Evolutionary conservation across 352 stramenopile genomes (phyloP), one percentile per base, ranked within the genome.

Genomic region (Blastocystis sp.): DNA sequence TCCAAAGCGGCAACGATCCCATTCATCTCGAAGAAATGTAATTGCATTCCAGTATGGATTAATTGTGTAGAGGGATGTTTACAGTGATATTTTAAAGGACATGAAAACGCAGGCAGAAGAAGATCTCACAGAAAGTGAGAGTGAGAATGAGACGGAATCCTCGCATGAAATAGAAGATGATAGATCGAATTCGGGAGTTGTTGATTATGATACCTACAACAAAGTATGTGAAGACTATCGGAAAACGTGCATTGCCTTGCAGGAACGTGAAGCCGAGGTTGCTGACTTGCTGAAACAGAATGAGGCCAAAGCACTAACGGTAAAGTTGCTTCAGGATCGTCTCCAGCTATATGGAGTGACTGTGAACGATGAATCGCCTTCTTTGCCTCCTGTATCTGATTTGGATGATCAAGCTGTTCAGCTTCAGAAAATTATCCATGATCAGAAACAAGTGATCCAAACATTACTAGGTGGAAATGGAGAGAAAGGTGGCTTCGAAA

Each of bases 401-500:
- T 9, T 9, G 39, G 9, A 46, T 46, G 54, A 61, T 61, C 19
- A 77, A 35, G 32, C 19, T 14, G 27, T 27, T 42, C 65, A 83
- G 21, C 46, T 83, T 29, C 71, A 67, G 49, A 4, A 6, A 21
- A 43, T 83, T 4, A 67, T 83, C 5, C 32, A 63, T 19, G 43
- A 83, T 32, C 71, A 83, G 71, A 83, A 83, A 56, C 49, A 83
- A 27, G 46, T 83, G 49, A 83, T 83, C 39, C 46, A 83, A 32
- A 43, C 71, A 9, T 9, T 83, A 21, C 29, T 83, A 19, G 32
- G 52, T 21, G 51, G 19, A 11, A 54, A 83, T 42, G 54, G 71
- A 32, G 46, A 57, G n/a, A 43, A 66, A 37, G 66, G 21, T n/a
- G 46, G 66, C 5, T 24, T 83, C 4, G 71, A 83, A 24, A 83